Conservation (phyloP, 768 basidiomycete species). For the Tylopilus vinaceipallidus region DNA sequence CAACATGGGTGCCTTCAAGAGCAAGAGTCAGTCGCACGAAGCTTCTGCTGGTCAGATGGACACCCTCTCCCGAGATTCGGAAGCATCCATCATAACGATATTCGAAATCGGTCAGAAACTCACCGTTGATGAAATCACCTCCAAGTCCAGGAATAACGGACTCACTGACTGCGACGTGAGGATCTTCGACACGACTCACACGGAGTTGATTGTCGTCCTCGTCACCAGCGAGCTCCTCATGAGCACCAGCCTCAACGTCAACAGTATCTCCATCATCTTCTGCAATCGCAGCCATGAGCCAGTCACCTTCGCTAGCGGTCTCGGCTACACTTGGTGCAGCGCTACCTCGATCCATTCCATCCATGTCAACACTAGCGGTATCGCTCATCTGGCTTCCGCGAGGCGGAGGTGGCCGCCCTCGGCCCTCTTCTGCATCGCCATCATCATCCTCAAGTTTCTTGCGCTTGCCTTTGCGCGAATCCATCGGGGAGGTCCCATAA, state of each 20-base stretch:
- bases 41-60: constrained; percentile 37
- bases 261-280: constrained; percentile 62
- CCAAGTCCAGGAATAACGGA: constrained; percentile 33
- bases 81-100: constrained; percentile 43
- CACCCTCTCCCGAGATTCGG: constrained; percentile 41
- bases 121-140: constrained; percentile 46
- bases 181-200: constrained; percentile 41
- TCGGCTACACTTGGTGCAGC: constrained; percentile 65
- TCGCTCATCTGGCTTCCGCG: constrained; percentile 47
- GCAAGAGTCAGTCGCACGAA: constrained; percentile 58
- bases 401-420: constrained; percentile 63
- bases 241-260: constrained; percentile 57
- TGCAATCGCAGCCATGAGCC: constrained; percentile 86
- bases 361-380: constrained; percentile 52
- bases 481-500: constrained; percentile 44
- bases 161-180: constrained; percentile 35
- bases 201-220: constrained; percentile 46
- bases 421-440: constrained; percentile 71
- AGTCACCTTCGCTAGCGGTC: constrained; percentile 72
- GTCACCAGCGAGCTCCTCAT: constrained; percentile 43
- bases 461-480: constrained; percentile 75
- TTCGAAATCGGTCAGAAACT: constrained; percentile 41
- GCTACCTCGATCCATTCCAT: constrained; percentile 57
- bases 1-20: constrained; percentile 41
- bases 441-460: constrained; percentile 91